A percentile compares a stretch with the other conserved stretches of the same genome.
Evolutionary conservation across 129 eudicot species (phyloP).

Genomic region (Solidago caesia): DNA sequence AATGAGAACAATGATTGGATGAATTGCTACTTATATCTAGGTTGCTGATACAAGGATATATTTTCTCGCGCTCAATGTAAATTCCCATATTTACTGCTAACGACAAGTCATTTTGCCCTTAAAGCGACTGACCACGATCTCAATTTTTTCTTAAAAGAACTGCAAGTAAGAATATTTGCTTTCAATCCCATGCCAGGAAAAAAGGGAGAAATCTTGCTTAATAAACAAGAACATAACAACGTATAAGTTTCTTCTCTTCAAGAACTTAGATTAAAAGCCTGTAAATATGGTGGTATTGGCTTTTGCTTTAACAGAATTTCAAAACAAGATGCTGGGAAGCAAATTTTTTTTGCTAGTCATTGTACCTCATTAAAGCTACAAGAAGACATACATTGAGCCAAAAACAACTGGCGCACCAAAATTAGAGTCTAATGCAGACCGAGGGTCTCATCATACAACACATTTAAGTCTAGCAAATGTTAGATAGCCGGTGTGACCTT

Average conservation of each 20-base stretch:
- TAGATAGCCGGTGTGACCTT: conserved; percentile 90
- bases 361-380: conserved; percentile 15
- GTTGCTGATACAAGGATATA: no score
- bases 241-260: neutral
- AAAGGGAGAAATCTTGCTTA: neutral
- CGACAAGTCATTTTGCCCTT: no score
- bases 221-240: neutral
- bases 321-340: conserved; percentile 18
- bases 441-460: conserved; percentile 24
- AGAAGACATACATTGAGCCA: conserved; percentile 15
- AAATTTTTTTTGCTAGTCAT: neutral
- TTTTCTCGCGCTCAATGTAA: no score
- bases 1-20: no score
- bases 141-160: neutral
- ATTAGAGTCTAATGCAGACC: neutral
- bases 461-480: conserved; percentile 87
- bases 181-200: neutral
- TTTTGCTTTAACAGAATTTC: neutral
- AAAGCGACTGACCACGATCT: no score
- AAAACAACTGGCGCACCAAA: conserved; percentile 16
- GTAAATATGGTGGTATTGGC: neutral
- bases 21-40: no score
- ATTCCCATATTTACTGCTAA: no score
- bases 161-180: neutral
- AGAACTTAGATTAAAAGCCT: neutral